Evolutionary conservation across 2,329 filamentous ascomycete genomes (phyloP), one percentile per base, ranked within the genome.

Genomic region (Fusarium dlaminii): DNA sequence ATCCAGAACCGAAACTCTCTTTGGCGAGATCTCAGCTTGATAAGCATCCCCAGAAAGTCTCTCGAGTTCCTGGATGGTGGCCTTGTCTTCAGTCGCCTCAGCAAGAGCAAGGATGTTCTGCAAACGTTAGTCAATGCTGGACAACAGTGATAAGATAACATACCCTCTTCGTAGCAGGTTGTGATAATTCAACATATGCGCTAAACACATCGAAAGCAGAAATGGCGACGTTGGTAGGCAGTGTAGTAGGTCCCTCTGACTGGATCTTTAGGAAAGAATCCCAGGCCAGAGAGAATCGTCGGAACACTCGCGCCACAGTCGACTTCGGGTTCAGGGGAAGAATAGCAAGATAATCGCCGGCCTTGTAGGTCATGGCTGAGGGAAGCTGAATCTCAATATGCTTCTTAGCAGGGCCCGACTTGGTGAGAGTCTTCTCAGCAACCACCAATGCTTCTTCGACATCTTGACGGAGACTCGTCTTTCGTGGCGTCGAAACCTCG

Each of bases 341-440:
- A 6, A 95, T 85, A 0, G 92, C 91, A 1, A 96, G 87, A 79
- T 96, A 96, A 78, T 96, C 93, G 20, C 93, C 94, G 5, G 91
- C 88, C 43, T 88, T 87, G 81, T 95, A 96, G 0, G 86, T 87
- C 85, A 90, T 86, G 57, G 87, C 89, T 0, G 86, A 87, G 0
- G 93, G 93, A 3, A 96, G 85, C 68, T 90, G 88, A 39, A 95
- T 89, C 71, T 90, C 90, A 27, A 94, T 87, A 70, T 92, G 87
- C 30, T 89, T 88, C 84, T 94, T 94, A 10, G 70, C 30, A 5
- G 76, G 74, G 11, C 76, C 76, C 18, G 72, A 74, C n/a, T 64
- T 61, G 8, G 76, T 77, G 5, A 77, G 68, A 1, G 74, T 77
- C 51, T 64, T 75, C 39, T 74, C 65, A 8, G 75, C 65, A 14